Evolutionary conservation across 495 filamentous ascomycete species (phyloP).

Genomic region (Xylaria scruposa): DNA sequence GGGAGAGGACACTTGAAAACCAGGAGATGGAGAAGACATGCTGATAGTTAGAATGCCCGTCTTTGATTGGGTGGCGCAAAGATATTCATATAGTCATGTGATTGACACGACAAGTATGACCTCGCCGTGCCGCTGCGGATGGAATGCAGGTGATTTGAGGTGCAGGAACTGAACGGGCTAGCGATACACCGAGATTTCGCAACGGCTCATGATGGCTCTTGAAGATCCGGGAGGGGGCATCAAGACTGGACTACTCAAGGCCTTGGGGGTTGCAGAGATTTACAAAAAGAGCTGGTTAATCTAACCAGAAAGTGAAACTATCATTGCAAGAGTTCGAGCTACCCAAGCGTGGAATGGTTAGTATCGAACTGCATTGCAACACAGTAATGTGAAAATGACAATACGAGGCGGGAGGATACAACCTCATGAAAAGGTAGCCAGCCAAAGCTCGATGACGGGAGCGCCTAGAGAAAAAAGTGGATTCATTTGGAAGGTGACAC

Average conservation of each 20-base stretch:
- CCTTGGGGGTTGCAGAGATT: background rate
- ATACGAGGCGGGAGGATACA: background rate
- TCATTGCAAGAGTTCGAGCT: background rate
- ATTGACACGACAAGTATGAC: slow-evolving; percentile 9
- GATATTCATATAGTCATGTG: slow-evolving; percentile 11
- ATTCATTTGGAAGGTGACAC: background rate
- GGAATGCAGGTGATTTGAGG: slow-evolving; percentile 6
- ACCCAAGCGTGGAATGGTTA: background rate
- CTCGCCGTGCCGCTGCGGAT: background rate
- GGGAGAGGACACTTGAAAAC: slow-evolving; percentile 50
- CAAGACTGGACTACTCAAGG: background rate
- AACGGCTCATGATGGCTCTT: slow-evolving; percentile 8
- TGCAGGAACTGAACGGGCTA: background rate
- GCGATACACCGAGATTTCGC: background rate
- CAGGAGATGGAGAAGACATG: slow-evolving; percentile 40
- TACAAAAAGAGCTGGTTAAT: background rate
- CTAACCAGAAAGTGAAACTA: background rate
- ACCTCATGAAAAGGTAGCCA: background rate
- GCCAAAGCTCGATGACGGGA: background rate
- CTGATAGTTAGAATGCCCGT: slow-evolving; percentile 6
- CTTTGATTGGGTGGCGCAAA: slow-evolving; percentile 16
- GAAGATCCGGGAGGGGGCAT: background rate
- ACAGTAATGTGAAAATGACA: background rate
- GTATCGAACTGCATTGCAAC: background rate
- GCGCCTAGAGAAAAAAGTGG: background rate